Base-by-base conservation (phyloP, 2,329 filamentous ascomycete species). In the Diaporthe ilicicola region DNA sequence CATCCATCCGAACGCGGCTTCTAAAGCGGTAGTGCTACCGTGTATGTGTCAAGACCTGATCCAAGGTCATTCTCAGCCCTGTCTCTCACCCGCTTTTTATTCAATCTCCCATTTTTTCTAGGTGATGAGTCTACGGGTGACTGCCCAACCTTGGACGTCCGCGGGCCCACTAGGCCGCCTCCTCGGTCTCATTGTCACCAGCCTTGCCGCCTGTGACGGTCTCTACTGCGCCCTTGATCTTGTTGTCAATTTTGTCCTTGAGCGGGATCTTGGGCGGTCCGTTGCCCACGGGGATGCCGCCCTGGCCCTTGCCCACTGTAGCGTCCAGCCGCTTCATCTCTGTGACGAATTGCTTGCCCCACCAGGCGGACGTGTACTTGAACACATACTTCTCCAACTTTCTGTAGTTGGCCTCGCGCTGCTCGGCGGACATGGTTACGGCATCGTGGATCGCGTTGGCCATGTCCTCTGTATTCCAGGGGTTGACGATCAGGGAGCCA, bases 341-440 rank as follows among this genome's bases (percentile, higher is more conserved):
- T 15, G 89, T 89, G 64, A 98, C 94, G 79, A 98, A 98, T 75
- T 92, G 95, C 80, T 95, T 90, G 32, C 95, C 95, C 95, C 95
- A 98, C 92, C 96, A 98, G 12, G 95, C 93, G 80, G 94, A 97
- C 1, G 96, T 99, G 83, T 98, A 98, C 84, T 97, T 98, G 83
- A 95, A 95, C 72, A 98, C 94, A 79, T 98, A 98, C 82, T 93
- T 93, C 79, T 96, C 93, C 71, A 99, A 86, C 82, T 98, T 98
- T 79, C 92, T 90, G 84, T 94, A 98, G 82, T 98, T 98, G 70
- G 91, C 86, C 72, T 92, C 90, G 67, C 94, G 91, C 83, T 96
- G 93, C 82, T 97, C 95, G 22, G 94, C 90, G 67, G 92, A 92
- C 94, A 98, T 98, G 68, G 95, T 97, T 53, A 98, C 94, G n/a